Base-by-base conservation (phyloP, 306 rosid species). In the Trifolium subterraneum region DNA sequence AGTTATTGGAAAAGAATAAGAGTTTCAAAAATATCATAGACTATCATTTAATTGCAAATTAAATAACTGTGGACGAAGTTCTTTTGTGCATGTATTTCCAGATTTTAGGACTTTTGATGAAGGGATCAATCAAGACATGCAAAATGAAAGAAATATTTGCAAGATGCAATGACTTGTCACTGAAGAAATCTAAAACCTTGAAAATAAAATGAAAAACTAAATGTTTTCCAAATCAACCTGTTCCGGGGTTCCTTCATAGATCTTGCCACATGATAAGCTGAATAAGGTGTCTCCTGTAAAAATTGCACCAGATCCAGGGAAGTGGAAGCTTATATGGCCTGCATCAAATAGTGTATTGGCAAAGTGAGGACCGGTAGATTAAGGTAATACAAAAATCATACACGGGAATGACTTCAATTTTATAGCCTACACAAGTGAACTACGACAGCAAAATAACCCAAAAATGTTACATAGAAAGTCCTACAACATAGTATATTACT, bases 181-280 rank as follows among this genome's bases (percentile, higher is more conserved):
- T 54, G 18, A 16, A 84, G 69, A 62, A 44, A 64, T 64, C 54
- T 38, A 77, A 41, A 52, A 67, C 66, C 52, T 10, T 45, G 41
- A 50, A 82, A 63, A 48, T 18, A 72, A 39, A 42, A 68, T 39
- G 73, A 45, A 69, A 61, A 70, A 50, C 70, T 48, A 51, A 63
- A 47, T 44, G 55, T 16, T 68, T 80, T 80, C 52, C 64, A 80
- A 76, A 80, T 70, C 78, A 71, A 94, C 99, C 94, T 94, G 96
- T 76, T 90, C 86, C 13, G 92, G 93, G 64, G 90, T 92, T 86
- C 97, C 97, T 87, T 94, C 99, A 63, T 88, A 87, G 79, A 94
- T 85, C 73, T 90, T 92, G 84, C 99, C 99, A 74, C 99, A 94
- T 10, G 99, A 94, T 86, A 94, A 84, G 88, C 99, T 94, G 84